These are phyloP conservation scores for Mycena rebaudengoi DNA, from an alignment of 768 basidiomycete genomes.

Conservation along the genomic window DNA sequence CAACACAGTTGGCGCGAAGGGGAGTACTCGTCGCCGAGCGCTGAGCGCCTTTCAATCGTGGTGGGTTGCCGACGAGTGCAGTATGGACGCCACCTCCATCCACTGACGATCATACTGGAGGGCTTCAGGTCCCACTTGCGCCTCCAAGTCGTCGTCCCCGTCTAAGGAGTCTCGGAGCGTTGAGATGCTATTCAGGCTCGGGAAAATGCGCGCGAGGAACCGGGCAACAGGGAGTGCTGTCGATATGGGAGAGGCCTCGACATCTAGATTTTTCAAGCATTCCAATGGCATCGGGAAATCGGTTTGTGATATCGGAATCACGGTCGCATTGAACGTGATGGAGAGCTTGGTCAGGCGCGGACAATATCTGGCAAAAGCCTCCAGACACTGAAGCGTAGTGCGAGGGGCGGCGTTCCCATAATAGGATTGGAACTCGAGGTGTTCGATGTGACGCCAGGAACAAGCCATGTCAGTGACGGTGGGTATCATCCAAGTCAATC, in stretches of 20 bases:
- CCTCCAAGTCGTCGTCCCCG: neutral
- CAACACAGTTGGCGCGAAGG: neutral
- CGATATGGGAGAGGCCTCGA: neutral
- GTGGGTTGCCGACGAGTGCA: neutral
- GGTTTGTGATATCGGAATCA: neutral
- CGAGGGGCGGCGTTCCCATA: neutral
- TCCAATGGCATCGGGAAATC: neutral
- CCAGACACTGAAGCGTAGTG: neutral
- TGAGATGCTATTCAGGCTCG: neutral
- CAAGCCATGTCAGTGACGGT: neutral
- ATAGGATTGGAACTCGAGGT: neutral
- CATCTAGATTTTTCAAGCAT: neutral
- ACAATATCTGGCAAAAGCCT: neutral
- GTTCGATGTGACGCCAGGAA: neutral
- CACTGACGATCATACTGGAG: neutral
- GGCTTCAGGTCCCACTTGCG: neutral
- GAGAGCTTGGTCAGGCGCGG: neutral
- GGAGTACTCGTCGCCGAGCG: neutral
- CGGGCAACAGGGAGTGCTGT: neutral
- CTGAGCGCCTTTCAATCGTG: neutral
- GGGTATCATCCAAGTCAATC: neutral
- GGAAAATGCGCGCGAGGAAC: neutral
- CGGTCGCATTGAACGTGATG: conserved; percentile 4
- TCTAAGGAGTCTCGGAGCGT: neutral
- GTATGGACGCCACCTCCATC: conserved; percentile 1